Conservation (phyloP, 495 filamentous ascomycete genomes). For the Aeminium ludgeri region DNA sequence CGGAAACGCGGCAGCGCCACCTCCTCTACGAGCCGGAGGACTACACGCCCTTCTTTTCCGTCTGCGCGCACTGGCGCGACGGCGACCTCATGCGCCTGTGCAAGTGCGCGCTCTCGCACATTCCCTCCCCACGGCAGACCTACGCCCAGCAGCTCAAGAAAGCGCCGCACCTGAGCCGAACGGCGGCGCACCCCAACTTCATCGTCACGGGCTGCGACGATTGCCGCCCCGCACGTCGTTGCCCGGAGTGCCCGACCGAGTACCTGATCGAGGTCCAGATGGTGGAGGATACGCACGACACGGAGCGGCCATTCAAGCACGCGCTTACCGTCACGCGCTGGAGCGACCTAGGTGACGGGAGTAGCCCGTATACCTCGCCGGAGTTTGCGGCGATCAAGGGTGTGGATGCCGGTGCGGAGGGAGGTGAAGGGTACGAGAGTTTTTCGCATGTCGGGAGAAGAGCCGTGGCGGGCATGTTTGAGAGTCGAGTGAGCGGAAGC, state of each 20-base stretch:
- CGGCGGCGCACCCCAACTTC: slow-evolving; percentile 27
- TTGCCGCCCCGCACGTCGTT: slow-evolving; percentile 40
- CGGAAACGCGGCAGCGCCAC: slow-evolving; percentile 30
- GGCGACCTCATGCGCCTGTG: slow-evolving; percentile 39
- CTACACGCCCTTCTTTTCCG: slow-evolving; percentile 42
- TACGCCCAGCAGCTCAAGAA: slow-evolving; percentile 12
- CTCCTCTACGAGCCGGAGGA: slow-evolving; percentile 41
- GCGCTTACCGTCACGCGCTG: slow-evolving; percentile 43
- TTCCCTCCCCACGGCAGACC: slow-evolving; percentile 30
- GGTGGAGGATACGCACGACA: slow-evolving; percentile 30
- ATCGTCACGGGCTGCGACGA: slow-evolving; percentile 34
- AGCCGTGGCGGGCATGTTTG: slow-evolving; percentile 40
- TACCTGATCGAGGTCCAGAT: slow-evolving; percentile 42
- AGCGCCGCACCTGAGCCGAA: slow-evolving; percentile 23
- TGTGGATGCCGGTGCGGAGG: background rate
- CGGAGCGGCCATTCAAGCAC: slow-evolving; percentile 32
- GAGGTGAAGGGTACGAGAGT: slow-evolving; percentile 31
- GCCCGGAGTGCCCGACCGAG: slow-evolving; percentile 43
- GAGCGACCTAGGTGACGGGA: slow-evolving; percentile 41
- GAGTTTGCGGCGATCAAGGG: slow-evolving; percentile 39
- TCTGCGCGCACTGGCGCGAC: slow-evolving; percentile 42
- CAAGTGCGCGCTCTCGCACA: slow-evolving; percentile 42
- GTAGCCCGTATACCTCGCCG: slow-evolving; percentile 20
- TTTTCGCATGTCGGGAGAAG: slow-evolving; percentile 34
- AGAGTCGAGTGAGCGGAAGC: slow-evolving; percentile 35